Evolutionary conservation across 2,329 filamentous ascomycete genomes (phyloP), one percentile per base, ranked within the genome.

Genomic region (Neoarthrinium moseri): DNA sequence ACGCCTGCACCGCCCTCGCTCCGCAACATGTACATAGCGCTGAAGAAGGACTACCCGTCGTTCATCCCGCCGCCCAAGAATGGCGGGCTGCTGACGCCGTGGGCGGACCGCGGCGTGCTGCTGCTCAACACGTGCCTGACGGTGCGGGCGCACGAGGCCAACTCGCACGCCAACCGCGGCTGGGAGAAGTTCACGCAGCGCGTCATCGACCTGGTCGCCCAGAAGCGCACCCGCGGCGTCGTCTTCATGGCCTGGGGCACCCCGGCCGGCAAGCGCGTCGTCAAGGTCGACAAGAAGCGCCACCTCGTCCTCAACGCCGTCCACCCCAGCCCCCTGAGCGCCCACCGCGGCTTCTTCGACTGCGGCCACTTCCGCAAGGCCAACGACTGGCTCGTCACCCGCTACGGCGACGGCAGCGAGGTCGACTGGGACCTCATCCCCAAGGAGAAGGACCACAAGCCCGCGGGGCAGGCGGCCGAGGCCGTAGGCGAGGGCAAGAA

Each of bases 191-290:
- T 99, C 63, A 99, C 92, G 17, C 91, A 96, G 63, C 88, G 84
- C 53, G 86, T 94, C 33, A 95, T 99, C 52, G 91, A 97, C 54
- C 78, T 88, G 0, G 89, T 97, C 2, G 87, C 87, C 1, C 82
- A 85, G 61, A 84, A 87, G 56, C 80, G 91, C 35, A 84, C 80
- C 0, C 75, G 78, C 22, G 94, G 94, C 2, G 92, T 99, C 2
- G 94, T 96, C 4, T 99, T 96, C 63, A 72, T 99, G 66, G 92
- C 92, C 1, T 99, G 94, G 94, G 94, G 94, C 13, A 83, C 75
- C 5, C 89, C 90, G 2, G 94, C 94, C 0, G 87, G 84, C 46
- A 87, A 89, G 70, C 75, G 91, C 46, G 89, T 95, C 18, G 70
- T 77, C 33, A 86, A 83, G 55, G 77, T 97, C 43, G 86, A 94